Conservation (phyloP, 208 protist genomes). For the Trypanosomatidae sp. region DNA sequence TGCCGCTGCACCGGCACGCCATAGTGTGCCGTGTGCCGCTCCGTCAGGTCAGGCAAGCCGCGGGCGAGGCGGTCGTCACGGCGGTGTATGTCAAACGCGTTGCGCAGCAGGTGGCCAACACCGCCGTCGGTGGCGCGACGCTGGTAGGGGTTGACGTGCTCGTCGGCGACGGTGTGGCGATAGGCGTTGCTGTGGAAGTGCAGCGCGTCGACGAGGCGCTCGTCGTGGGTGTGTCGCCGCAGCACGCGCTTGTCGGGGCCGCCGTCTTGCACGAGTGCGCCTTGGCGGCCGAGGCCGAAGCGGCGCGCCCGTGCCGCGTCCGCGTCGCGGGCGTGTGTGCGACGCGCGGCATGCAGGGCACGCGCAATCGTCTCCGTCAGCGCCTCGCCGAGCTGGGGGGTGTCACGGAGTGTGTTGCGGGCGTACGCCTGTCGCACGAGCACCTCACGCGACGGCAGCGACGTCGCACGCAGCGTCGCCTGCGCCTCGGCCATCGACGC, state of each 20-base stretch:
- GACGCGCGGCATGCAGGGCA: slow-evolving; percentile 12
- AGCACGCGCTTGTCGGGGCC: slow-evolving; percentile 63
- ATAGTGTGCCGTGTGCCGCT: slow-evolving; percentile 59
- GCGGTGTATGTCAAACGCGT: slow-evolving; percentile 72
- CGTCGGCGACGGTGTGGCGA: slow-evolving; percentile 42
- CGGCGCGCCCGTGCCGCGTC: slow-evolving; percentile 42
- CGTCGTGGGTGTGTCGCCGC: slow-evolving; percentile 71
- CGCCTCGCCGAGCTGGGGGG: slow-evolving; percentile 56
- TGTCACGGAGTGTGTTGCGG: slow-evolving; percentile 50
- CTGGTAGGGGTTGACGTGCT: slow-evolving; percentile 67
- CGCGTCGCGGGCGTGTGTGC: slow-evolving; percentile 4
- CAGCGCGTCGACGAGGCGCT: slow-evolving; percentile 69
- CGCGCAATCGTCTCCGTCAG: slow-evolving; percentile 41
- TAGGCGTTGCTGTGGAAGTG: slow-evolving; percentile 54
- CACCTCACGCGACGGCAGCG: slow-evolving; percentile 16
- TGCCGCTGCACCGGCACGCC: slow-evolving; percentile 63
- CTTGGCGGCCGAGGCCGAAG: slow-evolving; percentile 80
- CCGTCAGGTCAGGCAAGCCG: slow-evolving; percentile 64
- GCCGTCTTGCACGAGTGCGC: slow-evolving; percentile 75
- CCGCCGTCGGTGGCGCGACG: slow-evolving; percentile 36
- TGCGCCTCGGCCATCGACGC: slow-evolving; percentile 75
- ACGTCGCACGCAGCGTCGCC: slow-evolving; percentile 22
- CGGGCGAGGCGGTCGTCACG: slow-evolving; percentile 49
- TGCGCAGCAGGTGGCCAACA: slow-evolving; percentile 68
- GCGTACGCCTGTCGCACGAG: slow-evolving; percentile 26